A percentile compares a stretch with the other conserved stretches of the same genome.
Conservation (phyloP, 345 rosid species). For the Toxicodendron radicans region DNA sequence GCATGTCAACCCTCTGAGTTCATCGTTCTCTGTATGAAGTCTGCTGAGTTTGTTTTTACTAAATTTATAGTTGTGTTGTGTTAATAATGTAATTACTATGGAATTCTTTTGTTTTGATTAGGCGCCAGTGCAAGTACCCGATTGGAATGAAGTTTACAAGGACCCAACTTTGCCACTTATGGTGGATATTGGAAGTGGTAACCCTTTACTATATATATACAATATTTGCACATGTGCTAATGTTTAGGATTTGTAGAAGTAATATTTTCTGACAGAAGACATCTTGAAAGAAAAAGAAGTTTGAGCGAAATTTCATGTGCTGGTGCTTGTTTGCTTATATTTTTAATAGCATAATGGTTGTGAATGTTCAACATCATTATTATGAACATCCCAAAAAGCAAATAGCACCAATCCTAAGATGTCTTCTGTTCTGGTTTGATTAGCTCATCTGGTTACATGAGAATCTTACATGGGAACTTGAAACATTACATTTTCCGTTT, state of each 20-base stretch:
- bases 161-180: slow-evolving; percentile 81
- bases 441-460: no score
- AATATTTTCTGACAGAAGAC: not conserved
- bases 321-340: not conserved
- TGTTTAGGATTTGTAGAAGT: not conserved
- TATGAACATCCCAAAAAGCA: not conserved
- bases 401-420: not conserved
- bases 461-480: no score
- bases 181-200: slow-evolving; percentile 98
- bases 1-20: slow-evolving; percentile 90
- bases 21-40: slow-evolving; percentile 68
- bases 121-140: slow-evolving; percentile 66
- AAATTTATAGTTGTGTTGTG: not conserved
- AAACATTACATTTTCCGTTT: no score
- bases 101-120: slow-evolving; percentile 12
- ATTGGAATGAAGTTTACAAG: slow-evolving; percentile 71
- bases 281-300: not conserved
- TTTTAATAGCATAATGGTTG: not conserved
- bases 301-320: not conserved
- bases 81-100: not conserved
- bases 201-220: not conserved
- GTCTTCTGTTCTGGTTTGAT: not conserved
- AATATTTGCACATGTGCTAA: not conserved
- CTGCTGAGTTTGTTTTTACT: not conserved
- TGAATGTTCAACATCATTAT: not conserved